Percentiles rank a stretch among this genome's conserved stretches.
Evolutionary conservation across 306 rosid species (phyloP).

Genomic region (Abrus pulchellus): DNA sequence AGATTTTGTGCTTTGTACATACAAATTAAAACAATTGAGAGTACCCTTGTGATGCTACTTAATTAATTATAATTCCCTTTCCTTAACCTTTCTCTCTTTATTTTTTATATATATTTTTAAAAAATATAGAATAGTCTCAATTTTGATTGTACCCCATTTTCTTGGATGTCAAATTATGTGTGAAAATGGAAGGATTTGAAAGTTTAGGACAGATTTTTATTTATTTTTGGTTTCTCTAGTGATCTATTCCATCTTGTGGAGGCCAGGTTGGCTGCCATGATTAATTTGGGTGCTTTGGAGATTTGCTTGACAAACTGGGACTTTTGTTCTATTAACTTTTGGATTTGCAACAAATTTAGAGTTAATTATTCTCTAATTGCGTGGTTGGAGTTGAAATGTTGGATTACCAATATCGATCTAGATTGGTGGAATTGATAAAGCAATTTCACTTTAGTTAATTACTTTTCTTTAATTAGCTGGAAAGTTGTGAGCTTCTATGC

Average conservation of each 20-base stretch:
- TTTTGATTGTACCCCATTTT: not conserved
- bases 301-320: slow-evolving; percentile 17
- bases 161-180: slow-evolving; percentile 2
- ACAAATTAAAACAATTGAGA: not conserved
- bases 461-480: not conserved
- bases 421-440: slow-evolving; percentile 17
- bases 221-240: not conserved
- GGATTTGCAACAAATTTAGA: not conserved
- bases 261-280: not conserved
- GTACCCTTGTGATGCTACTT: not conserved
- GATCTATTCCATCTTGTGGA: slow-evolving; percentile 11
- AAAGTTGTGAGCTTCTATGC: not conserved
- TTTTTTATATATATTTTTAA: not conserved
- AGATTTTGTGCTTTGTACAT: slow-evolving; percentile 41
- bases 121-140: not conserved
- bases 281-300: not conserved
- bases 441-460: not conserved
- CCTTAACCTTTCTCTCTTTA: not conserved
- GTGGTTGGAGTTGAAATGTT: slow-evolving; percentile 18
- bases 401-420: not conserved
- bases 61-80: not conserved
- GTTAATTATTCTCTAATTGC: slow-evolving; percentile 5
- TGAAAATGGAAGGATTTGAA: slow-evolving; percentile 26
- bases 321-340: not conserved
- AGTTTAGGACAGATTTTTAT: not conserved